A percentile compares a stretch with the other conserved stretches of the same genome.
phyloP scores from a whole-genome alignment of 352 stramenopile species.

The Globisporangium canariense region DNA sequence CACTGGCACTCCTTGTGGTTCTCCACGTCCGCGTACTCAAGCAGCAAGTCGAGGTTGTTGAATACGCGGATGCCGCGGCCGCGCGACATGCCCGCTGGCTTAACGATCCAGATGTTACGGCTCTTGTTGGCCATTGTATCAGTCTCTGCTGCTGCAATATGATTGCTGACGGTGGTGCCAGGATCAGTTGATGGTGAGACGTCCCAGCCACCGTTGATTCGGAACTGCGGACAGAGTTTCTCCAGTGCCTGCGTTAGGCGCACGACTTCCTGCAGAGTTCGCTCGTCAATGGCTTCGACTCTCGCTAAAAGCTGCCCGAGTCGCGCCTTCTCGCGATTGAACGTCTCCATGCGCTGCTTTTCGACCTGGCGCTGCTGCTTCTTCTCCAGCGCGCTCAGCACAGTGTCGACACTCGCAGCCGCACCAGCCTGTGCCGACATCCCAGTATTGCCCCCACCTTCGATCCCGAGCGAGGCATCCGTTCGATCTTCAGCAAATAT shows the following conservation, averaged over 20 bases:
- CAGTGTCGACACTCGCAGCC: conserved; percentile 31
- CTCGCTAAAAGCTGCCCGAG: conserved; percentile 42
- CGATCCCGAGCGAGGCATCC: conserved; percentile 20
- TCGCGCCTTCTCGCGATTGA: conserved; percentile 54
- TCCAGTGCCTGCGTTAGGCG: conserved; percentile 29
- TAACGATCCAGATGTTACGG: conserved; percentile 93
- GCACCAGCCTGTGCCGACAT: background rate
- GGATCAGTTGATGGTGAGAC: conserved; percentile 11
- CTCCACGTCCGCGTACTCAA: conserved; percentile 85
- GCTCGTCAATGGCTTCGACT: conserved; percentile 30
- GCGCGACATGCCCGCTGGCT: conserved; percentile 85
- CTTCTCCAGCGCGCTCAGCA: conserved; percentile 52
- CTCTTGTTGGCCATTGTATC: conserved; percentile 21
- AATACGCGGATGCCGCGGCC: conserved; percentile 88
- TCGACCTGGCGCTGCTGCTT: conserved; percentile 38
- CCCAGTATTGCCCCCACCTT: conserved; percentile 2
- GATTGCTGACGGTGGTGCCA: conserved; percentile 5
- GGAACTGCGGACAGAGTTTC: conserved; percentile 61
- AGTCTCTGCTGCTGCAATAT: background rate
- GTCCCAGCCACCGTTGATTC: conserved; percentile 62
- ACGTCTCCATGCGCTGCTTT: conserved; percentile 35
- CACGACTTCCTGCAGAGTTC: conserved; percentile 27
- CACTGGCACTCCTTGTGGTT: conserved; percentile 84
- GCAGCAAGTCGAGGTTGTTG: conserved; percentile 71
- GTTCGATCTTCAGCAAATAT: conserved; percentile 40